phyloP scores from a whole-genome alignment of 148 eudicot species.

The Rhododendron simsii region DNA sequence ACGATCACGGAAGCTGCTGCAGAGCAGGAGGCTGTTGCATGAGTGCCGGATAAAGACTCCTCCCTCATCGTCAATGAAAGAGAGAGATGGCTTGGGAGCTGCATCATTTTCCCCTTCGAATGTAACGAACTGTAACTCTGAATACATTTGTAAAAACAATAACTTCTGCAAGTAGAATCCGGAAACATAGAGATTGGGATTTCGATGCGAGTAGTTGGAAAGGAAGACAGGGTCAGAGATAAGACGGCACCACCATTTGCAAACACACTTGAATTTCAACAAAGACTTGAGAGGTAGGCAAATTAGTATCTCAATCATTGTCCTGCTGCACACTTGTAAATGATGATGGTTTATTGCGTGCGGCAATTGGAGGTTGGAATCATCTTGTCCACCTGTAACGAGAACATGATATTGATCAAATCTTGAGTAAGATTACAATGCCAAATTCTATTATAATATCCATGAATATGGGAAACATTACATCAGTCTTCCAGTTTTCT shows the following conservation, averaged over 20 bases:
- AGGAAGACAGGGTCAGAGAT: not conserved
- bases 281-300: not conserved
- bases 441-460: no score
- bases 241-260: not conserved
- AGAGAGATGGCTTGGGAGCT: not conserved
- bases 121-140: not conserved
- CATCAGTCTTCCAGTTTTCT: no score
- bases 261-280: not conserved
- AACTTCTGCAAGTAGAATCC: not conserved
- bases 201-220: not conserved
- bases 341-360: not conserved
- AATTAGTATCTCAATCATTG: not conserved
- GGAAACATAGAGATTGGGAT: not conserved
- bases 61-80: not conserved
- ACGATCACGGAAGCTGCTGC: not conserved
- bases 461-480: no score
- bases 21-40: not conserved
- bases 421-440: no score
- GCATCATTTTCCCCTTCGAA: not conserved
- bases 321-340: not conserved
- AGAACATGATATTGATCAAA: not conserved
- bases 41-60: not conserved
- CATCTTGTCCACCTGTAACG: not conserved
- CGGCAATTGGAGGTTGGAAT: not conserved
- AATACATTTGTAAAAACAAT: not conserved